Evolutionary conservation across 768 basidiomycete species (phyloP).

Genomic region (Boletus sensibilis): DNA sequence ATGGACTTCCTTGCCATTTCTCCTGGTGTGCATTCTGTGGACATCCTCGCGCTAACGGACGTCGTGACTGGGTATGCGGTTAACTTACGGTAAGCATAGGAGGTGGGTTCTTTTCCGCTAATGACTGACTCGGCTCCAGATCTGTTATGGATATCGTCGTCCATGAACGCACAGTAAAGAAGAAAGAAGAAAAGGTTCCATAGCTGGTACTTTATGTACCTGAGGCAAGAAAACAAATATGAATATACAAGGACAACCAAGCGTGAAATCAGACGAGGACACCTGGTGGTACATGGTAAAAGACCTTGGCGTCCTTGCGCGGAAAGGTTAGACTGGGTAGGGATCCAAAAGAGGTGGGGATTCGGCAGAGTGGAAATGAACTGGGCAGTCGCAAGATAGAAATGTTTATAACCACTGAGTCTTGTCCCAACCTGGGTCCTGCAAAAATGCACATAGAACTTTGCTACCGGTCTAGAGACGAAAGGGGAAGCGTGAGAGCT

Average conservation of each 20-base stretch:
- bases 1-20: conserved; percentile 83
- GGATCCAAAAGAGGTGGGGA: background rate
- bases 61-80: conserved; percentile 69
- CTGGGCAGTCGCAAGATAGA: background rate
- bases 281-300: conserved; percentile 22
- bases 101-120: background rate
- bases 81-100: conserved; percentile 60
- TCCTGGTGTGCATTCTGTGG: conserved; percentile 77
- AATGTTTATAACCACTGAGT: conserved; percentile 65
- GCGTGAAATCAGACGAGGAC: conserved; percentile 9
- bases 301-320: conserved; percentile 10
- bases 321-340: background rate
- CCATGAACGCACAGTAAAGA: conserved; percentile 43
- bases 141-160: conserved; percentile 76
- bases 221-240: conserved; percentile 10
- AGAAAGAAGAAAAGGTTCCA: conserved; percentile 2
- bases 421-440: conserved; percentile 92
- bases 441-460: conserved; percentile 91
- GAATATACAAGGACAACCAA: conserved; percentile 26
- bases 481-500: conserved; percentile 4
- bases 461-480: conserved; percentile 83
- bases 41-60: conserved; percentile 70
- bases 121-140: conserved; percentile 37
- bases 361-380: background rate
- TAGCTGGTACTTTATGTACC: conserved; percentile 17